These are phyloP conservation scores for Talaromyces borbonicus DNA, from an alignment of 495 filamentous ascomycete species.

Conservation along the genomic window DNA sequence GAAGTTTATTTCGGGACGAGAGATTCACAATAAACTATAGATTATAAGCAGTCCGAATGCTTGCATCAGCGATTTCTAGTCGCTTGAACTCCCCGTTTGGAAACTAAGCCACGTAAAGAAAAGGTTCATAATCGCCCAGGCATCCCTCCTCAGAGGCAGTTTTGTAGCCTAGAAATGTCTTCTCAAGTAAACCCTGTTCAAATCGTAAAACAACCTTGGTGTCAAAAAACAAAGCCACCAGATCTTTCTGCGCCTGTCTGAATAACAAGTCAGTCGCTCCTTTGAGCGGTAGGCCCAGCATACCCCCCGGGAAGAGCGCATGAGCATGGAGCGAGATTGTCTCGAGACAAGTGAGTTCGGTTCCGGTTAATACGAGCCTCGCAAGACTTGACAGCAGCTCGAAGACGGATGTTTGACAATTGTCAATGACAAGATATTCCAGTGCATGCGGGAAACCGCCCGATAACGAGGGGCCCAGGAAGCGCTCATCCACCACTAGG, in stretches of 20 bases:
- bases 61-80: too few species aligned
- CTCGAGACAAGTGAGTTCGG: neutral
- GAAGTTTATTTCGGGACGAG: too few species aligned
- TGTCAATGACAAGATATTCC: neutral
- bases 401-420: neutral
- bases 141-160: neutral
- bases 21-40: too few species aligned
- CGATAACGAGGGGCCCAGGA: neutral
- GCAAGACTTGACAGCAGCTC: neutral
- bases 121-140: neutral
- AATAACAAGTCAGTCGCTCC: constrained; percentile 3
- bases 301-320: neutral
- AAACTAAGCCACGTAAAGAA: neutral
- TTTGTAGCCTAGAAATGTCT: neutral
- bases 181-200: neutral
- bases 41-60: too few species aligned
- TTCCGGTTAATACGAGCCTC: neutral
- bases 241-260: neutral
- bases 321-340: neutral
- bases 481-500: neutral
- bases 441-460: neutral
- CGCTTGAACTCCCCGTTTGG: too few species aligned
- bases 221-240: neutral
- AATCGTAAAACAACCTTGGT: neutral
- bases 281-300: constrained; percentile 2